phyloP scores from a whole-genome alignment of 2,329 filamentous ascomycete genomes.

The Penicillium verrucosum region DNA sequence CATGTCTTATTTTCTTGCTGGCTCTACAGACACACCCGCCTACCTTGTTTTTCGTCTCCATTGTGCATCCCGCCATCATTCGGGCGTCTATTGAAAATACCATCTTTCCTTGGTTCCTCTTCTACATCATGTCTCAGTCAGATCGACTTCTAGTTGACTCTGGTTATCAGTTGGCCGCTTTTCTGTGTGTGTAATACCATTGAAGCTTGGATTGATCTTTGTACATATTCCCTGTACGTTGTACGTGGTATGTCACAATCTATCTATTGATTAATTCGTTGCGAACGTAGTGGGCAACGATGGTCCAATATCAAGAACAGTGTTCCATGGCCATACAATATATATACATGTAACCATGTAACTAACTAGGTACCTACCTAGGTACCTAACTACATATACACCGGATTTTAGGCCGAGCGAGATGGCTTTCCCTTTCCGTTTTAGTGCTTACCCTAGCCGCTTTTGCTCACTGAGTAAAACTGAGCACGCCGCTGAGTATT shows the following conservation, averaged over 20 bases:
- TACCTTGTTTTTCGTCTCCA: neutral
- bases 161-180: neutral
- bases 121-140: neutral
- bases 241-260: neutral
- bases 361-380: no score
- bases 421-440: no score
- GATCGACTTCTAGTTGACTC: neutral
- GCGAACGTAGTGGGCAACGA: neutral
- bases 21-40: neutral
- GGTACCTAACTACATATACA: no score
- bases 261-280: neutral
- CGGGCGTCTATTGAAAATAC: slow-evolving; percentile 27
- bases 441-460: no score
- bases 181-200: neutral
- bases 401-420: no score
- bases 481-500: no score
- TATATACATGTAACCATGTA: neutral
- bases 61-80: slow-evolving; percentile 23
- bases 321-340: neutral
- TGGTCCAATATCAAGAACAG: neutral
- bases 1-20: slow-evolving; percentile 4
- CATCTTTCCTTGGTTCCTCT: slow-evolving; percentile 11
- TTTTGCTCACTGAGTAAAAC: no score
- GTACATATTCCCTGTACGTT: slow-evolving; percentile 5
- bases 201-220: neutral